Evolutionary conservation across 495 filamentous ascomycete genomes (phyloP).

Genomic region (Parathielavia appendiculata): DNA sequence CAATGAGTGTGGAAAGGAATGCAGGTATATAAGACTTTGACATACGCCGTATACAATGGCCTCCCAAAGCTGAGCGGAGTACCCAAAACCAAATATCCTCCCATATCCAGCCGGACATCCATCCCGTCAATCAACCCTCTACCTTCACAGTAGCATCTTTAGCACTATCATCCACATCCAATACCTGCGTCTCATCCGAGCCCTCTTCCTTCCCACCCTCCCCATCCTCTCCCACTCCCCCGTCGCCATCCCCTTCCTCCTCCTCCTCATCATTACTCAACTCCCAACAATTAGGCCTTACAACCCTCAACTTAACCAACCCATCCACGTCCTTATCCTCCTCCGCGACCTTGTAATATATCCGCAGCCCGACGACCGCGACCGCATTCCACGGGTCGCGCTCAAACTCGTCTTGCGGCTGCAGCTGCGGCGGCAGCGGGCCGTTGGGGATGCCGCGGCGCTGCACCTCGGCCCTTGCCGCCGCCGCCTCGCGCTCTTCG

Average conservation of each 20-base stretch:
- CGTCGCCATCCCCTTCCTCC: conserved; percentile 12
- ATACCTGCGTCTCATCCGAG: conserved; percentile 34
- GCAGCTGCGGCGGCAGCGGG: background rate
- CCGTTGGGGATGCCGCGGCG: background rate
- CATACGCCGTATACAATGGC: no score
- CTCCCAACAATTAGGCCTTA: conserved; percentile 35
- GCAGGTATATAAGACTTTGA: no score
- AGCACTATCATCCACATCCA: conserved; percentile 47
- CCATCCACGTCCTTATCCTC: conserved; percentile 47
- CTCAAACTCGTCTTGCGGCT: conserved; percentile 40
- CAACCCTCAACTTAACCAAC: conserved; percentile 37
- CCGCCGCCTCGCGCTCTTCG: background rate
- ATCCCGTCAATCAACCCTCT: background rate
- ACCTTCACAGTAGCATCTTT: conserved; percentile 42
- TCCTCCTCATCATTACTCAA: conserved; percentile 24
- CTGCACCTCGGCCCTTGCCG: background rate
- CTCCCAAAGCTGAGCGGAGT: no score
- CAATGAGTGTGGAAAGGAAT: no score
- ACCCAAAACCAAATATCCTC: no score
- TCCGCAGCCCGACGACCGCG: conserved; percentile 68
- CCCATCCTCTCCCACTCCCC: conserved; percentile 13
- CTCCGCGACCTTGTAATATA: conserved; percentile 60
- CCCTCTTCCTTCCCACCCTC: conserved; percentile 17
- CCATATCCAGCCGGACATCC: background rate
- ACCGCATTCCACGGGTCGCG: conserved; percentile 81